Percentiles rank a stretch among this genome's conserved stretches.
phyloP scores from a whole-genome alignment of 2,329 filamentous ascomycete genomes.

The Intubia oerlemansii region DNA sequence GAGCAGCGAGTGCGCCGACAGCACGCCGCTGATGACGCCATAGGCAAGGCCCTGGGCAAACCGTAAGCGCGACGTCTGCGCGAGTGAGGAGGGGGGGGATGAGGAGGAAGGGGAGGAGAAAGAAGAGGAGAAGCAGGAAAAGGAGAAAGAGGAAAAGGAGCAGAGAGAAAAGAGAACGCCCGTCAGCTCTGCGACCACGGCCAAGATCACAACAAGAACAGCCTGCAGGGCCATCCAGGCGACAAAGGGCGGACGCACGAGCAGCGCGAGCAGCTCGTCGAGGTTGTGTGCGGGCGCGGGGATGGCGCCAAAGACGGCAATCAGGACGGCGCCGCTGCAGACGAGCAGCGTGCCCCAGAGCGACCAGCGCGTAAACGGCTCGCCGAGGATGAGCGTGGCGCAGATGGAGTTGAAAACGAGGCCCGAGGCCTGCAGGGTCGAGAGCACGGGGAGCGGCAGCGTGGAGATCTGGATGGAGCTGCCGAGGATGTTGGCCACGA shows the following conservation, averaged over 20 bases:
- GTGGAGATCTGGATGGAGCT: conserved; percentile 97
- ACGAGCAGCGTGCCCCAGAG: conserved; percentile 76
- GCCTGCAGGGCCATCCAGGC: conserved; percentile 74
- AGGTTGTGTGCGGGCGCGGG: conserved; percentile 81
- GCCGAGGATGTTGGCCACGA: conserved; percentile 80
- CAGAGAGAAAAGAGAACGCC: conserved; percentile 14
- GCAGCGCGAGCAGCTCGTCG: conserved; percentile 54
- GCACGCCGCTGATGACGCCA: conserved; percentile 72
- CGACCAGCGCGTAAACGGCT: conserved; percentile 91
- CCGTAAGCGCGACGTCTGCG: conserved; percentile 40
- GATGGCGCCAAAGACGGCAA: conserved; percentile 85
- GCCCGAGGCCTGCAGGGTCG: conserved; percentile 84
- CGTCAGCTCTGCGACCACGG: conserved; percentile 37
- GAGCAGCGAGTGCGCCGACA: conserved; percentile 82
- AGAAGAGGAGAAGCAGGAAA: no score
- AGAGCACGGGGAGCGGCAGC: conserved; percentile 78
- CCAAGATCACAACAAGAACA: conserved; percentile 47
- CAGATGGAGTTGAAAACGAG: conserved; percentile 98
- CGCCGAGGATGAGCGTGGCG: conserved; percentile 75
- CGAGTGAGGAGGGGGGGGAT: no score
- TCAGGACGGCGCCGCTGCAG: conserved; percentile 69
- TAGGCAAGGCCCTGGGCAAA: conserved; percentile 60
- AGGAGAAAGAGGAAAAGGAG: not conserved
- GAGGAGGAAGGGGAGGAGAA: not conserved
- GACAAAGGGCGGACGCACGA: conserved; percentile 56